Conservation (phyloP, 805 yeast species). For the Saccharomycopsis sp. region DNA sequence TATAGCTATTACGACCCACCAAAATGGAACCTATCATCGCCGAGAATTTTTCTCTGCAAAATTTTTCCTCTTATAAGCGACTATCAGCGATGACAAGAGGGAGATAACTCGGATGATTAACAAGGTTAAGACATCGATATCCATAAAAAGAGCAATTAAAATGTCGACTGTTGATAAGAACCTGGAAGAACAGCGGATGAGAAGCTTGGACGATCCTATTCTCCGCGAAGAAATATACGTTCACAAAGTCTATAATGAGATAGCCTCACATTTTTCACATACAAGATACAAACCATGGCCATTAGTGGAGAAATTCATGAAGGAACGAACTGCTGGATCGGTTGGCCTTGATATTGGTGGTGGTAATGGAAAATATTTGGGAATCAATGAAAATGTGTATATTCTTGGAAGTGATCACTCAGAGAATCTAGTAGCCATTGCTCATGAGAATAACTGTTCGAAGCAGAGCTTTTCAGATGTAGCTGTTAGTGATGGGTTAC, state of each 20-base stretch:
- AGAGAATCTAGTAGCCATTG: conserved; percentile 61
- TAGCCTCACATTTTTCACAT: conserved; percentile 87
- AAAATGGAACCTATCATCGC: no score
- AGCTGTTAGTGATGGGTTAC: conserved; percentile 75
- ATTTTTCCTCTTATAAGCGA: no score
- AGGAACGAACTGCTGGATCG: conserved; percentile 41
- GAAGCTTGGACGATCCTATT: conserved; percentile 36
- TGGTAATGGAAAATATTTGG: conserved; percentile 91
- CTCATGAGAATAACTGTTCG: conserved; percentile 34
- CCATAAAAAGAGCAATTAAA: neutral
- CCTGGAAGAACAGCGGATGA: conserved; percentile 20
- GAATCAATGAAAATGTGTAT: conserved; percentile 58
- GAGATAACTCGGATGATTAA: no score
- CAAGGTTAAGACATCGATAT: neutral
- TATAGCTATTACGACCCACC: no score
- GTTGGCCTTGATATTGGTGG: conserved; percentile 93
- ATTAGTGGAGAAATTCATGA: conserved; percentile 68
- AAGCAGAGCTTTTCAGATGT: conserved; percentile 38
- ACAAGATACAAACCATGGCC: conserved; percentile 98
- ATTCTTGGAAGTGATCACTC: conserved; percentile 74
- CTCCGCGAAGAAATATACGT: conserved; percentile 70
- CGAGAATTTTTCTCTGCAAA: no score
- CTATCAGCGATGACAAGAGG: no score
- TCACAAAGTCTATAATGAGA: conserved; percentile 88
- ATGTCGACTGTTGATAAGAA: neutral